Base-by-base conservation (phyloP, 75 land plant species). In the Picea glauca region DNA sequence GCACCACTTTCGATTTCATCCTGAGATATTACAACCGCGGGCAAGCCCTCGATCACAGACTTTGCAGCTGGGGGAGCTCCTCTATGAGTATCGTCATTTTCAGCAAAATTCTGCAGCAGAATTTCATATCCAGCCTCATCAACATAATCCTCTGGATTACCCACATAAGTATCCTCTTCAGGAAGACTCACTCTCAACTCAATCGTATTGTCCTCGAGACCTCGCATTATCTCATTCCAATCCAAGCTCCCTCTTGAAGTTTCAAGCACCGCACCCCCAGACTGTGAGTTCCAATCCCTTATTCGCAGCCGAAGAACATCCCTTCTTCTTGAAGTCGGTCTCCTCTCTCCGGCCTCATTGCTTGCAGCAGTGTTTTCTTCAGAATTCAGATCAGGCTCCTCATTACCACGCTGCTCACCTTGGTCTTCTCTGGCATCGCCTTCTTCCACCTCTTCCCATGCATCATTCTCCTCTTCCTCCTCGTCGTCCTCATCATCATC, bases 51-150 rank as follows among this genome's bases (percentile, higher is more conserved):
- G 21, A 93, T 83, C 11, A 82, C 91, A 12, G 91, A 82, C 78
- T 85, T 89, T 23, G 95, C 79, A 11, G 96, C 96, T 31, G 96
- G 93, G 0, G 93, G 96, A 3, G 93, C 81, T 56, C 91, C 91
- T 54, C 81, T 72, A 46, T 85, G 77, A 2, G 68, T 80, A 14
- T 65, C 66, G 14, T 86, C 91, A 58, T 80, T 82, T 82, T 86
- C 91, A 13, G 86, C 80, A 61, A 89, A 60, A 72, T 80, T 77
- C 80, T 89, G 88, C 74, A 86, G 65, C 83, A 86, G 35, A 11
- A 72, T 83, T 64, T 82, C 89, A 60, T 80, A 85, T 7, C 87
- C 92, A 43, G 81, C 84, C 23, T 87, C 90, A 57, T 90, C 91
- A 1, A 89, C 85, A 57, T 89, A 89, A 58, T 89, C 91, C 59